Evolutionary conservation across 768 basidiomycete species (phyloP), one percentile per base, ranked within the genome.

Genomic region (Pleurotus tuoliensis): DNA sequence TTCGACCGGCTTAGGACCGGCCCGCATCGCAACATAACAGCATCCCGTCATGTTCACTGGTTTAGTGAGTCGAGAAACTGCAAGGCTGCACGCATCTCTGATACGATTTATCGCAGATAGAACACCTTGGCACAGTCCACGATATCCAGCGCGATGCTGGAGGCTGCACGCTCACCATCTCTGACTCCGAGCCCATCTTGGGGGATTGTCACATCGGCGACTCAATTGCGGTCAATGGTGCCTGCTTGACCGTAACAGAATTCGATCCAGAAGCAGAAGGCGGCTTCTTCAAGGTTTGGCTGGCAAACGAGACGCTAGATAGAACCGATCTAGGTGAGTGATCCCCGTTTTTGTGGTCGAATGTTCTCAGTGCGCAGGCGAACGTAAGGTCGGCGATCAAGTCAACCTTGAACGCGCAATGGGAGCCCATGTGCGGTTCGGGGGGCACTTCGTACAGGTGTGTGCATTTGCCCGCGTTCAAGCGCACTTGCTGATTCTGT

Each of bases 361-460:
- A 40, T 38, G 20, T 47, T 55, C n/a, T 34, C 48, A 47, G 40
- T 24, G 24, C 16, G 0, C 62, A 96, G 94, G 94, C 30, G 86
- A 92, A 64, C 76, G 90, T 54, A 80, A 76, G 60, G 82, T 85
- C 15, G 92, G 91, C 16, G 87, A 92, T 61, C 79, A 85, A 63
- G 82, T 98, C 46, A 98, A 98, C 69, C 78, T 95, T 39, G 97
- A 99, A 75, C 83, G 97, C 49, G 97, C 97, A 2, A 94, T 98
- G 92, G 87, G 84, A 18, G 87, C 88, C 4, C 90, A 94, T 73
- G 86, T 83, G 15, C 79, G 96, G 56, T 97, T 98, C 64, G 97
- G 97, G 24, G 97, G 97, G 9, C 97, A 99, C 68, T 94, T 95
- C 67, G 97, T 99, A 18, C 96, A 98, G 83, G 94, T 92, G 64